A percentile compares a stretch with the other conserved stretches of the same genome.
Conservation (phyloP, 345 rosid species). For the Acer campestre region DNA sequence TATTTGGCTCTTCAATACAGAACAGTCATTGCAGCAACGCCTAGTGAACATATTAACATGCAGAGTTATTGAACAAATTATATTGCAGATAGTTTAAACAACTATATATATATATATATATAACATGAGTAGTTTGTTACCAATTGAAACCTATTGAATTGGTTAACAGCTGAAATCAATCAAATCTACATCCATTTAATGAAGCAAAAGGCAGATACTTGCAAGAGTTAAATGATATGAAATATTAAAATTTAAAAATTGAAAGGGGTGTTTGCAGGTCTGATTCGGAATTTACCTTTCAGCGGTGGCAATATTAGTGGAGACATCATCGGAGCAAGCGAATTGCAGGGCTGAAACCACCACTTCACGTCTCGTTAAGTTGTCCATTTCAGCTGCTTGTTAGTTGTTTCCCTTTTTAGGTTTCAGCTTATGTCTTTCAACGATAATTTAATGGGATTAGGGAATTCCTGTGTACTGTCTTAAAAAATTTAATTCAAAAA, state of each 20-base stretch:
- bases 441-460: too few species aligned
- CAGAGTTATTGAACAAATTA: neutral
- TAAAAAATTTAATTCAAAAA: too few species aligned
- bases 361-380: constrained; percentile 43
- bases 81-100: neutral
- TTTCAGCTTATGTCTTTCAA: neutral
- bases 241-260: neutral
- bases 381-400: constrained; percentile 28
- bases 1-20: neutral
- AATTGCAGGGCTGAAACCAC: constrained; percentile 78
- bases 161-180: neutral
- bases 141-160: neutral
- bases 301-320: constrained; percentile 70
- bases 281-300: constrained; percentile 50
- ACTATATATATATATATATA: too few species aligned
- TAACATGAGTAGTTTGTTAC: neutral
- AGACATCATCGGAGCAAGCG: constrained; percentile 77
- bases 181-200: neutral
- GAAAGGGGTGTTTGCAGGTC: neutral
- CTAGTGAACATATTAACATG: neutral
- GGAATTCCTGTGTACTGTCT: too few species aligned
- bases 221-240: neutral
- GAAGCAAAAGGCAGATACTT: neutral
- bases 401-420: neutral
- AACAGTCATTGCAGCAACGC: neutral